Conservation (phyloP, 257 asterid genomes). For the Solanum paucissectum region DNA sequence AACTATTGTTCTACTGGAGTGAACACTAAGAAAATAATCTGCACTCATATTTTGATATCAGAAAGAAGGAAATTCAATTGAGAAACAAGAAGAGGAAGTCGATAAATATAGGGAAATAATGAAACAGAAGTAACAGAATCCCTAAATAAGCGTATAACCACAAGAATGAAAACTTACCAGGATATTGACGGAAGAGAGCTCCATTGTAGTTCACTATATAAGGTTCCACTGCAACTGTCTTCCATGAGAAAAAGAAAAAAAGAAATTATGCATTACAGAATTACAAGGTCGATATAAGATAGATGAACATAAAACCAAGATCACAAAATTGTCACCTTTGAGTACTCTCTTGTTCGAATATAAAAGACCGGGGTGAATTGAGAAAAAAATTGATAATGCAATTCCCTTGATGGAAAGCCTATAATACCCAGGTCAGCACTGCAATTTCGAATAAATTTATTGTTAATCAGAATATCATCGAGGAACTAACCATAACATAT, state of each 20-base stretch:
- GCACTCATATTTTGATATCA: neutral
- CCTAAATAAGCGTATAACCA: neutral
- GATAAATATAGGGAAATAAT: neutral
- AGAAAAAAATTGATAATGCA: constrained; percentile 84
- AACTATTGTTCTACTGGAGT: neutral
- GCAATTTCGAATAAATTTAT: constrained; percentile 15
- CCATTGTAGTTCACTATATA: constrained; percentile 80
- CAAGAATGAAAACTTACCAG: constrained; percentile 36
- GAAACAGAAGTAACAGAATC: neutral
- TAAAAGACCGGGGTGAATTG: constrained; percentile 74
- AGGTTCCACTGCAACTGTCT: constrained; percentile 98
- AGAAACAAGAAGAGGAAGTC: neutral
- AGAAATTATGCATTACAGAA: constrained; percentile 12
- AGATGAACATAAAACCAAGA: neutral
- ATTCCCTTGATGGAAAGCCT: constrained; percentile 78
- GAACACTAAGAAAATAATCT: neutral
- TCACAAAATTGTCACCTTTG: constrained; percentile 50
- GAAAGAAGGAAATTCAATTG: neutral
- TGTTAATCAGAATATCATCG: constrained; percentile 2
- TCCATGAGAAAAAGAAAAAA: constrained; percentile 22
- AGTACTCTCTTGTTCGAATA: constrained; percentile 86
- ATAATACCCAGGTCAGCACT: constrained; percentile 94
- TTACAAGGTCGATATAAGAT: neutral
- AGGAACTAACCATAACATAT: neutral
- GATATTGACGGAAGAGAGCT: constrained; percentile 88